Base-by-base conservation (phyloP, 164 flowering plant genomes). In the grape (Vitis vinifera) region DNA sequence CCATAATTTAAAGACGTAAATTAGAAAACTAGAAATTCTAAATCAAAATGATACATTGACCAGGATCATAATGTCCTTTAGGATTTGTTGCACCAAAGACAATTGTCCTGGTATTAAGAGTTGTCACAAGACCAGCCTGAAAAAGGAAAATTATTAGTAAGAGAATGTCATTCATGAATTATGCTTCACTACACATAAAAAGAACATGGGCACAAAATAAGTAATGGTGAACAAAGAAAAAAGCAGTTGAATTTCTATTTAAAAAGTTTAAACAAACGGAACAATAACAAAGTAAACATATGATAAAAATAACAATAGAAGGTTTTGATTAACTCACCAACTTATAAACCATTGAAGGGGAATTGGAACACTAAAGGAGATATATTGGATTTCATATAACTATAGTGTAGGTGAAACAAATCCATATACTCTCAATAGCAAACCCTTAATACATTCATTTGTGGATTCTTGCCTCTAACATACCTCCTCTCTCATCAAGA, bases 51-150 rank as follows among this genome's bases (percentile, higher is more conserved):
- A 85, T 94, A 94, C 98, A 63, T 81, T 93, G 96, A 73, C 77
- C 88, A 68, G 97, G 97, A 80, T 95, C 99, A 78, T 91, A 95
- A 51, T 93, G 96, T 58, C 99, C 99, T 72, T 95, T 95, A 0
- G 99, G 97, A 79, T 95, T 95, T 76, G 99, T 95, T 73, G 98
- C 99, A 47, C 98, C 99, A 81, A 95, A 90, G 37, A 95, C 98
- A 51, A 84, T 84, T 17, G 99, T 93, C 71, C 85, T 87, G 15
- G 98, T 95, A 78, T 82, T 91, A 31, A 95, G 89, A 69, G 99
- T 89, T 30, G 99, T 95, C 49, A 93, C 98, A 74, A 93, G 98
- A 65, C 98, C 98, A 67, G 98, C 99, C 98, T 93, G 86, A 71
- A 81, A 77, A 73, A 51, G 56, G 12, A 37, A 1, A 49, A 9